Conservation (phyloP, 805 yeast species). For the Starmerella etchellsii region DNA sequence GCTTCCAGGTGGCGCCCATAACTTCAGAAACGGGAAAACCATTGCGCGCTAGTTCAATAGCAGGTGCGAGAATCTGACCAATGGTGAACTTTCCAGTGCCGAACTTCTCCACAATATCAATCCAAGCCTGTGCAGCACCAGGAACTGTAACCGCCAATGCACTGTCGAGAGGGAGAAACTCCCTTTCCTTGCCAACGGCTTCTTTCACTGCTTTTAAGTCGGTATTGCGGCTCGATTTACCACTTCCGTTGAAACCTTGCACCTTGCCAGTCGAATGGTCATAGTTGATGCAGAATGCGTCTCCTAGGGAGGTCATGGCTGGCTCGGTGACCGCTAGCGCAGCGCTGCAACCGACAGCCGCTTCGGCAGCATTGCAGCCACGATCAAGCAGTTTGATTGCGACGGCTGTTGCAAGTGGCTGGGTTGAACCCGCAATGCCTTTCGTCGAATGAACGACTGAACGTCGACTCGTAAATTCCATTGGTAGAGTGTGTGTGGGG, state of each 20-base stretch:
- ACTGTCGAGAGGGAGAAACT: constrained; percentile 40
- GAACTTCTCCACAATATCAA: constrained; percentile 54
- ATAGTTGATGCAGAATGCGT: constrained; percentile 46
- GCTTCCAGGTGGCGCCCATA: constrained; percentile 40
- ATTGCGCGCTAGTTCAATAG: constrained; percentile 49
- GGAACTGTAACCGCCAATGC: constrained; percentile 58
- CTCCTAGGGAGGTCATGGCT: constrained; percentile 32
- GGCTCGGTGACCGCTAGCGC: constrained; percentile 31
- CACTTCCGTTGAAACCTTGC: constrained; percentile 63
- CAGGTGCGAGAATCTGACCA: constrained; percentile 35
- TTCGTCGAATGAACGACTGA: constrained; percentile 61
- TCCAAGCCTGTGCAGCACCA: constrained; percentile 73
- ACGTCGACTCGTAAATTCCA: constrained; percentile 32
- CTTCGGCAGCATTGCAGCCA: constrained; percentile 53
- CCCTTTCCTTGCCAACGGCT: constrained; percentile 31
- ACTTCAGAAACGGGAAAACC: constrained; percentile 56
- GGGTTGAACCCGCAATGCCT: constrained; percentile 65
- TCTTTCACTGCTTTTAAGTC: constrained; percentile 21
- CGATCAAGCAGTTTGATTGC: constrained; percentile 48
- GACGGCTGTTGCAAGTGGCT: constrained; percentile 65
- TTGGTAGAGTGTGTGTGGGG: constrained; percentile 1
- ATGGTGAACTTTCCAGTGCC: constrained; percentile 56
- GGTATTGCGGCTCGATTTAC: constrained; percentile 46
- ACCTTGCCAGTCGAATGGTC: constrained; percentile 39
- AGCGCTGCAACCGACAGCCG: constrained; percentile 34